Evolutionary conservation across 257 asterid genomes (phyloP), one percentile per base, ranked within the genome.

Genomic region (Solanum medicagineum): DNA sequence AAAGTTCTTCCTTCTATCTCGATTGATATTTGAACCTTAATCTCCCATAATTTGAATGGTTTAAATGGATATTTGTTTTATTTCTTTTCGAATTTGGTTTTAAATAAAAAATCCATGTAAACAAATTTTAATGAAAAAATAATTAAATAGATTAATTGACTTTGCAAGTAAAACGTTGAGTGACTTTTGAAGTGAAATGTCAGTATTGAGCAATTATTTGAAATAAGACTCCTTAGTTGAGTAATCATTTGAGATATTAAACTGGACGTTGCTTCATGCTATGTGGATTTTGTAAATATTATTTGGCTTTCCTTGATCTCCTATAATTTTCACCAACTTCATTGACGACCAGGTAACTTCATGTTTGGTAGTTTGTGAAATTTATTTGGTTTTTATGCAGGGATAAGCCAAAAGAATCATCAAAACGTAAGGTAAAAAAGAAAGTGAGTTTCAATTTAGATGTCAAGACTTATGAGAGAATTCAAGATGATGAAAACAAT

Each of bases 361-460:
- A 40, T 36, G 0, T 19, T 17, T 8, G 17, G 29, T 42, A 40
- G 54, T 17, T 82, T 82, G 19, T 36, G 42, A 68, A 13, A 5
- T 51, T 83, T 24, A 47, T 49, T 75, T 49, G 62, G 8, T 49
- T 75, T 51, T 49, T 81, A 66, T 57, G 88, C 49, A 92, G 96
- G 80, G 93, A 89, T 85, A 90, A 88, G 86, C 87, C 85, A 5
- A 91, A 88, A 83, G 94, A 90, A 79, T 85, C 92, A 1, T 53
- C 89, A 26, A 65, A 77, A 66, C 60, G 45, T 66, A 94, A 92
- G 66, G 84, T 90, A 6, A 94, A 90, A 83, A 93, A 93, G 92
- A 93, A 92, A 89, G 98, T 94, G 84, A 91, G 92, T 81, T 94
- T 94, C 88, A 92, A 93, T 90, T 87, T 93, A 86, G 90, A 94